phyloP scores from a whole-genome alignment of 1,284 basidiomycete genomes.

The Naganishia liquefaciens region DNA sequence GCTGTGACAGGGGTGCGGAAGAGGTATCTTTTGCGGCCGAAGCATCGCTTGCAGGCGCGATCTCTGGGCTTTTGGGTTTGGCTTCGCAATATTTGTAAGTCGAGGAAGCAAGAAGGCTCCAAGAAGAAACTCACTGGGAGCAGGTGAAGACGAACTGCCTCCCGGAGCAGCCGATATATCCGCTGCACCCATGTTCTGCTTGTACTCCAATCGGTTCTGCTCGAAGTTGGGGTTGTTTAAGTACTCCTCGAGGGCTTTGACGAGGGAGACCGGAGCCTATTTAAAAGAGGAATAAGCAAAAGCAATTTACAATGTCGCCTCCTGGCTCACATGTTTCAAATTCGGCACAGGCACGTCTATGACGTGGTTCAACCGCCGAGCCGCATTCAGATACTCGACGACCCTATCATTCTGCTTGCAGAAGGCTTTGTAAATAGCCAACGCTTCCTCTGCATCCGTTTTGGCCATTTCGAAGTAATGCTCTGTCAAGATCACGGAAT shows the following conservation, averaged over 20 bases:
- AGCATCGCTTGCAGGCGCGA: neutral
- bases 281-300: neutral
- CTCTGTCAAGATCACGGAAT: constrained; percentile 58
- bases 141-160: constrained; percentile 36
- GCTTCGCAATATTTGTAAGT: neutral
- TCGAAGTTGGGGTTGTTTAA: constrained; percentile 95
- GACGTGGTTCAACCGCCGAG: constrained; percentile 86
- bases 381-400: constrained; percentile 90
- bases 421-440: constrained; percentile 89
- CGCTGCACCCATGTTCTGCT: constrained; percentile 73
- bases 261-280: constrained; percentile 89
- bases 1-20: constrained; percentile 29
- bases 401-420: constrained; percentile 92
- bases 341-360: constrained; percentile 92
- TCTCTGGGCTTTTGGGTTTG: constrained; percentile 24
- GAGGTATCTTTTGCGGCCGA: constrained; percentile 10
- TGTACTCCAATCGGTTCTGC: constrained; percentile 89
- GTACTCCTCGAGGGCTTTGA: constrained; percentile 91
- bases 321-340: constrained; percentile 74
- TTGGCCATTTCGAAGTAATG: constrained; percentile 99
- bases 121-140: neutral
- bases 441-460: constrained; percentile 79
- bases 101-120: neutral
- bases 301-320: neutral
- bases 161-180: constrained; percentile 56